Evolutionary conservation across 2,329 filamentous ascomycete species (phyloP), one percentile per base, ranked within the genome.

Genomic region (Onygenales sp.): DNA sequence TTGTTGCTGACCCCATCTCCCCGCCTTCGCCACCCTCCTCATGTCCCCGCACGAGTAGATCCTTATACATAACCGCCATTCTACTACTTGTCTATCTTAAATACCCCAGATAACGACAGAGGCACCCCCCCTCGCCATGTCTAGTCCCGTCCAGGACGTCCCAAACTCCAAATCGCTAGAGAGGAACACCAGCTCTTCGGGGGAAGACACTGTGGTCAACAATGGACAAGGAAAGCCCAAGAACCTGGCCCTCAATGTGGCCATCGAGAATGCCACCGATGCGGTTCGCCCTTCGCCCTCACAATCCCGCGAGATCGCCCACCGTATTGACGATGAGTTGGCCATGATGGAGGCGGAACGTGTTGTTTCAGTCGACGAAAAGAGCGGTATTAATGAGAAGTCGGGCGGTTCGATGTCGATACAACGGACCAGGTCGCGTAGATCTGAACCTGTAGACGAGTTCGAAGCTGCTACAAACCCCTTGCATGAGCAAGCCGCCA

Each of bases 401-500:
- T 61, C 66, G 2, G 68, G 63, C 7, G 69, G 70, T 21, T 67
- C 66, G 4, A 70, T 67, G 31, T 79, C 78, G 2, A 70, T 82
- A 41, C 70, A 72, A 54, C 73, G 75, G 11, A 75, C 77, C 3
- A 73, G 80, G 46, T 81, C 79, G 5, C 74, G 75, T 42, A 70
- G 74, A 8, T 63, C 76, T 1, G 81, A 85, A 17, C 75, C 77
- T 2, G 69, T 85, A 3, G 84, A 86, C 62, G 83, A 86, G 52
- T 85, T 86, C 59, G 83, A 85, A 58, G 75, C 78, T 45, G 80
- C 81, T 21, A 87, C 84, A 2, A 86, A 85, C 51, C 84, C 85
- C 0, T 71, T 87, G 36, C 84, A 87, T 61, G 83, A 87, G 64
- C 81, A 81, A 61, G 76, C 82, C 1, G 78, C 80, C 41, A 71